Evolutionary conservation across 768 basidiomycete genomes (phyloP), one percentile per base, ranked within the genome.

Genomic region (Rhizopogon roseolus): DNA sequence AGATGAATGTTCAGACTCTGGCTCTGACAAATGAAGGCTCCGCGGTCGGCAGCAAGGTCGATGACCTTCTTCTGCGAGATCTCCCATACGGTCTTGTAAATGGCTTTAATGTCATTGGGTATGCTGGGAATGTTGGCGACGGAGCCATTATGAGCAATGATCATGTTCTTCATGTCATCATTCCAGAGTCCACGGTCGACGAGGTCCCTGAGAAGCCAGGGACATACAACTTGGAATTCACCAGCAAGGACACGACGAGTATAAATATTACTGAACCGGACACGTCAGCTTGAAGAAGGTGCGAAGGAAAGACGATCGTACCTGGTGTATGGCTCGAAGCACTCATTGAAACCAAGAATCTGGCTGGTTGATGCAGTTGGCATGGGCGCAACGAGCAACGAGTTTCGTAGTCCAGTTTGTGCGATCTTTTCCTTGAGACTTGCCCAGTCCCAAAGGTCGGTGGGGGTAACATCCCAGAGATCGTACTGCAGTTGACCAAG

Each of bases 81-180:
- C 76, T 99, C 96, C 96, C 96, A 99, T 46, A 98, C 96, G n/a
- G 96, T 99, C 78, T 98, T 98, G 84, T 99, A 99, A 75, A 99
- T 94, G 0, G 91, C 90, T 74, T 97, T 98, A 73, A 95, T 79
- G 60, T 97, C 84, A 54, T 85, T 86, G 2, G 96, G 95, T 60
- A 98, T 93, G 44, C 66, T 81, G 27, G 91, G 86, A 60, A 98
- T 93, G 67, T 84, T 90, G 68, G 96, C 93, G 27, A 90, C 71
- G 6, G 88, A 90, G 27, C 89, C 96, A 64, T 93, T 89, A 73
- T 96, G 89, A 13, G 97, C 97, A 62, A 99, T 98, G 71, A 99
- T 93, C 81, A 91, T 88, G 75, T 98, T 95, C 82, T 96, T 97
- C 96, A 98, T 98, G 68, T 90, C 84, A 66, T 99, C 96, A 64